Evolutionary conservation across 495 filamentous ascomycete species (phyloP).

Genomic region (Hypoxylon fragiforme): DNA sequence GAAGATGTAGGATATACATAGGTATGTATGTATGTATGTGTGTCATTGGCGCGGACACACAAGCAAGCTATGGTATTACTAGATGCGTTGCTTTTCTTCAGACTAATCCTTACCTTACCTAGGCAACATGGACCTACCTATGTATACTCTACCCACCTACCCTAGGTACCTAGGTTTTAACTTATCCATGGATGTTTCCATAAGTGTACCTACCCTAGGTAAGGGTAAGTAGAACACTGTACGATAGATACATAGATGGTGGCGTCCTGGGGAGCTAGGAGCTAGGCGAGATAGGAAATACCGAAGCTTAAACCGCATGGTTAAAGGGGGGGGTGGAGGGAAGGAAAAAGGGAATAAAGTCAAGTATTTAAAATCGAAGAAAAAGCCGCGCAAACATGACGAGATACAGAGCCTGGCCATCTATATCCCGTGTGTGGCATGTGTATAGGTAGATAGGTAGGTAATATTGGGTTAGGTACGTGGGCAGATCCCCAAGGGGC

Average conservation of each 20-base stretch:
- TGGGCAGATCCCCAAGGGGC: slow-evolving; percentile 26
- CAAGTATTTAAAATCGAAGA: slow-evolving; percentile 5
- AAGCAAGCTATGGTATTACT: slow-evolving; percentile 21
- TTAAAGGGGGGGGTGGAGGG: slow-evolving; percentile 23
- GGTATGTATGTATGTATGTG: slow-evolving; percentile 8
- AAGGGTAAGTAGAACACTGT: too few species aligned
- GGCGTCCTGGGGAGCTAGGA: slow-evolving; percentile 5
- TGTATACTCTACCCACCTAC: not conserved
- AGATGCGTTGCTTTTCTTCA: slow-evolving; percentile 6
- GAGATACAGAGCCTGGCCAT: slow-evolving; percentile 36
- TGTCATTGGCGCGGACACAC: slow-evolving; percentile 13
- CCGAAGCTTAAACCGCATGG: too few species aligned
- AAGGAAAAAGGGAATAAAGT: slow-evolving; percentile 25
- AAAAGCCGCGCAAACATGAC: slow-evolving; percentile 28
- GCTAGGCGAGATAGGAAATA: slow-evolving; percentile 13
- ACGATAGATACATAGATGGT: not conserved
- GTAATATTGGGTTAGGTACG: not conserved
- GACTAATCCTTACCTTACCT: slow-evolving; percentile 16
- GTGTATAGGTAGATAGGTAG: slow-evolving; percentile 2
- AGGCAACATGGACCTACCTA: not conserved
- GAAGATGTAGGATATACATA: slow-evolving; percentile 9
- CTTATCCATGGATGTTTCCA: too few species aligned
- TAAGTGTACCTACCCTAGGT: too few species aligned
- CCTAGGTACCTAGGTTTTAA: not conserved
- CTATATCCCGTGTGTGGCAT: slow-evolving; percentile 26